Conservation (phyloP, 371 early-diverging fungal genomes). For the Mucor ambiguus region DNA sequence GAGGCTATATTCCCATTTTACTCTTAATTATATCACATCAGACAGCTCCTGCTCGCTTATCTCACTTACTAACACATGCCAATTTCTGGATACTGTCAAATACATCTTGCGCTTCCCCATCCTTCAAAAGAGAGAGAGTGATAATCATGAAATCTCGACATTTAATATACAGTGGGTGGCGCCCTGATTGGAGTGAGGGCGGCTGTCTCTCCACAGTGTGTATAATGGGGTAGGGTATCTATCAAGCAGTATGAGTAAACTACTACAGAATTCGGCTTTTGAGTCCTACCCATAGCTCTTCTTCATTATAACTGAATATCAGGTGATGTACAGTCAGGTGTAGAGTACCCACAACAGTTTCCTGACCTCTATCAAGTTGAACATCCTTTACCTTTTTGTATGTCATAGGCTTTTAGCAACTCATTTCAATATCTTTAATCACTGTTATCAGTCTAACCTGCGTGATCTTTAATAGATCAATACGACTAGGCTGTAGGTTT, state of each 20-base stretch:
- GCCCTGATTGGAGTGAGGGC: slow-evolving; percentile 45
- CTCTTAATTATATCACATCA: background rate
- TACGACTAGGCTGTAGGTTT: slow-evolving; percentile 43
- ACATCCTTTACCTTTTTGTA: slow-evolving; percentile 62
- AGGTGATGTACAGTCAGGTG: slow-evolving; percentile 83
- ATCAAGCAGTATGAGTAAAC: slow-evolving; percentile 10
- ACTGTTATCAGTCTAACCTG: slow-evolving; percentile 29
- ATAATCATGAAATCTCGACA: slow-evolving; percentile 84
- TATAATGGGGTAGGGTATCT: slow-evolving; percentile 88
- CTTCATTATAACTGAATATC: slow-evolving; percentile 66
- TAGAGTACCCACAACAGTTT: slow-evolving; percentile 65
- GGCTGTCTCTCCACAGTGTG: slow-evolving; percentile 78
- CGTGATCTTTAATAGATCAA: slow-evolving; percentile 51
- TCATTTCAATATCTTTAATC: background rate
- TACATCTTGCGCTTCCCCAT: slow-evolving; percentile 76
- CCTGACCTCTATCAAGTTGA: slow-evolving; percentile 60
- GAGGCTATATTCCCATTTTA: slow-evolving; percentile 44
- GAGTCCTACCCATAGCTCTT: slow-evolving; percentile 72
- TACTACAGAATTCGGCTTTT: background rate
- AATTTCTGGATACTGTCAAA: slow-evolving; percentile 78
- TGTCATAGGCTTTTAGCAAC: background rate
- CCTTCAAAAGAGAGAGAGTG: slow-evolving; percentile 67
- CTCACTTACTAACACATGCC: slow-evolving; percentile 61
- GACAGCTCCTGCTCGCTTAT: background rate
- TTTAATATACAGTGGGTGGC: slow-evolving; percentile 65